phyloP scores from a whole-genome alignment of 805 yeast genomes.

The Cyberlindnera maritima region DNA sequence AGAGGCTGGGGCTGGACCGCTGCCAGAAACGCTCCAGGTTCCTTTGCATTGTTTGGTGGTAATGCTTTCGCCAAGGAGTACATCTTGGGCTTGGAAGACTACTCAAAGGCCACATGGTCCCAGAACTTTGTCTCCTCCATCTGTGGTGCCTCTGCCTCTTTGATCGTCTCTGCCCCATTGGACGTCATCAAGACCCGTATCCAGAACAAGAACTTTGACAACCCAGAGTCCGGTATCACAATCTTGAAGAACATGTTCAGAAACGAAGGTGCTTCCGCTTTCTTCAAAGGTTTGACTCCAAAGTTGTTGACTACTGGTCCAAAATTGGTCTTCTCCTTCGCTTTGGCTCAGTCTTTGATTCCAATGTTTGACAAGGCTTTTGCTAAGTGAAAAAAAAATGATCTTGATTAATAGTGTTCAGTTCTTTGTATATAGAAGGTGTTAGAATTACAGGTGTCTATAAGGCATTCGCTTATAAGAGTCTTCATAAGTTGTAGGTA shows the following conservation, averaged over 20 bases:
- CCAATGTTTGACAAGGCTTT: constrained; percentile 88
- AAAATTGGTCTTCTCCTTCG: constrained; percentile 95
- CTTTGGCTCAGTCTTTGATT: constrained; percentile 93
- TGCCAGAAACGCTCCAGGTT: constrained; percentile 99
- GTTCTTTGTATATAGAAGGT: too few relatives aligned
- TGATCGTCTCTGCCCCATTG: constrained; percentile 95
- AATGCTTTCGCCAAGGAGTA: constrained; percentile 98
- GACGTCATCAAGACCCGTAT: constrained; percentile 98
- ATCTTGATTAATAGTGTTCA: too few relatives aligned
- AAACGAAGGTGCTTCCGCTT: constrained; percentile 86
- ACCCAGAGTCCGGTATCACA: constrained; percentile 90
- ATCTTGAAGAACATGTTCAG: constrained; percentile 90
- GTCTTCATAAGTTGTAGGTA: too few relatives aligned
- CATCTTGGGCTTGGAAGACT: constrained; percentile 80
- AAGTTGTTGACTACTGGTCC: constrained; percentile 97
- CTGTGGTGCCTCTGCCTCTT: constrained; percentile 94
- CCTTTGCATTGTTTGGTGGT: constrained; percentile 97
- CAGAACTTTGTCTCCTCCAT: constrained; percentile 95
- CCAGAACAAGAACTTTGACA: constrained; percentile 93
- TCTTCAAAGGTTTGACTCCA: constrained; percentile 96
- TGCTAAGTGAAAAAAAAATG: constrained; percentile 15
- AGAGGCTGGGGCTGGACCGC: constrained; percentile 99
- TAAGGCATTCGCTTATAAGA: too few relatives aligned
- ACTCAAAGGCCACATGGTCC: constrained; percentile 87
- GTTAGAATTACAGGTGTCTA: too few relatives aligned